Evolutionary conservation across 805 yeast species (phyloP), one percentile per base, ranked within the genome.

Genomic region (Isabelozyma gotoi): DNA sequence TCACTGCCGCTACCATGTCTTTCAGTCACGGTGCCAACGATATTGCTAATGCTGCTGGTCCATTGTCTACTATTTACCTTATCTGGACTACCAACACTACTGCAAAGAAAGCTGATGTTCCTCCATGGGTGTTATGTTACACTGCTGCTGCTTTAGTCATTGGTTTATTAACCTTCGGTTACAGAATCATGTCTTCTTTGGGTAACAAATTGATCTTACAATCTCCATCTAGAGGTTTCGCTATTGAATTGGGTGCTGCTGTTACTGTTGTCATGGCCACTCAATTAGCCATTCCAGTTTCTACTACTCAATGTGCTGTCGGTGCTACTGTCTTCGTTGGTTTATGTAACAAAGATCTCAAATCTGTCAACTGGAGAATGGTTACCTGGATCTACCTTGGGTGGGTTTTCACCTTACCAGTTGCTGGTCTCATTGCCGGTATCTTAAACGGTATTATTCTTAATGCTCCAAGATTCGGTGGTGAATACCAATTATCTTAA

Each of bases 1-100:
- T 84, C 49, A 84, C 91, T 34, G 91, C 92, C 12, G 77, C 82
- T 52, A 84, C 89, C 40, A 84, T 84, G 84, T 84, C 91, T 2
- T 84, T 85, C 62, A 88, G 91, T 5, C 92, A 85, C 57, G 92
- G 92, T 44, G 83, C 92, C 33, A 85, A 85, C 57, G 92, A 85
- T 65, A 83, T 85, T 49, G 76, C 89, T 39, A 85, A 85, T 54
- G 90, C 92, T 32, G 77, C 86, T 24, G 91, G 89, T 51, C 91
- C 92, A 27, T 71, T 83, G 52, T 68, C 89, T 36, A 75, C 89
- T 11, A 76, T 84, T 17, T 85, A 81, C 60, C 63, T 72, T 35
- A 70, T 81, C 19, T 85, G 90, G 89, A 61, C 61, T 17, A 63
- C 79, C 29, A 79, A 81, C 52, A 57, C 66, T 3, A 67, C 71